Base-by-base conservation (phyloP, 305 asterid genomes). In the Petunia hybrid region DNA sequence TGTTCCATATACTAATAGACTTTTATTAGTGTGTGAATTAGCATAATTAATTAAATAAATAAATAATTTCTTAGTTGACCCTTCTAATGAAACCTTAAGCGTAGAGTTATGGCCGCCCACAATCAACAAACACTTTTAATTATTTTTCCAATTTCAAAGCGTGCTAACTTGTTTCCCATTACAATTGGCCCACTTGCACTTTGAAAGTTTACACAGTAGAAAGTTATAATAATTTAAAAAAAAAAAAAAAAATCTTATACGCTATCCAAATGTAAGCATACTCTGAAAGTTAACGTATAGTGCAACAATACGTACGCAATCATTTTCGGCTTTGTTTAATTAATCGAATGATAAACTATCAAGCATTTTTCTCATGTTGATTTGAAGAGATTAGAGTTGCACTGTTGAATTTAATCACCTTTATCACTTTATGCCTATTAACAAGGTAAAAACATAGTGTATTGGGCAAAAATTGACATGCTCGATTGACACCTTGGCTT, bases 1-100 rank as follows among this genome's bases (percentile, higher is more conserved):
- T 45, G 59, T 9, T 69, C 12, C n/a, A 36, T 35, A 43, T 43
- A 84, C 81, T 77, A 71, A 82, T 78, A 46, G 48, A 70, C 75
- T 78, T 53, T 7, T 46, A 59, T 16, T 39, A 42, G 67, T 82
- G 71, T 71, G 62, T 46, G 43, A 48, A 48, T 71, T 48, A 13
- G 40, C 78, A 22, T 22, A 22, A 48, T 48, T 22, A 70, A 67
- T n/a, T 22, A 70, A 70, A 46, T 45, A 16, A 65, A 71, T 31
- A 71, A 46, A 0, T 10, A 46, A 22, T 0, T 22, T 22, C 31
- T 31, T 35, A 5, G 3, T 71, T 13, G 62, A 48, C 63, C 51
- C 62, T 56, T 9, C 4, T 48, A 48, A 71, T 22, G 61, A 71
- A 48, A 9, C 41, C 59, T 45, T 70, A 22, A 69, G 71, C 38